A percentile compares a stretch with the other conserved stretches of the same genome.
Evolutionary conservation across 257 asterid species (phyloP).

Genomic region (Solanum etuberosum): DNA sequence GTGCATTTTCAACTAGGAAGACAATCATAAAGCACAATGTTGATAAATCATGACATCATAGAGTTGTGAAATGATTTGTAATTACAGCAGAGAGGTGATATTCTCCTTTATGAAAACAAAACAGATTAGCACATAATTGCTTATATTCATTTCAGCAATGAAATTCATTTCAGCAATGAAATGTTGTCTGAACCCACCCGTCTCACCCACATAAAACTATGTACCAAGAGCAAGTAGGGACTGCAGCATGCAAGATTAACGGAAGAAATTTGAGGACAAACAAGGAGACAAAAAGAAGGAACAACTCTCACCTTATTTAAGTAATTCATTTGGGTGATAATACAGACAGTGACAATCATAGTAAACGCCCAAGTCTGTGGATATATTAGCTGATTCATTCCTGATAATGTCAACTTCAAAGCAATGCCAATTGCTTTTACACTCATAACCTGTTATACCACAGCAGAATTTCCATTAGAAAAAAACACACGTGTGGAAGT

Average conservation of each 20-base stretch:
- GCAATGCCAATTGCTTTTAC: conserved; percentile 95
- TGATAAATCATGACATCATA: neutral
- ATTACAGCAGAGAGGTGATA: neutral
- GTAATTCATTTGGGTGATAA: conserved; percentile 87
- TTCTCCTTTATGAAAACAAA: neutral
- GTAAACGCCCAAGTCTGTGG: conserved; percentile 93
- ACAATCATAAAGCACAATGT: neutral
- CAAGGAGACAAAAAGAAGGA: neutral
- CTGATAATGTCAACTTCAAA: conserved; percentile 80
- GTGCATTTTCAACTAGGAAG: neutral
- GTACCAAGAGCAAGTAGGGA: neutral
- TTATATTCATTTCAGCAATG: neutral
- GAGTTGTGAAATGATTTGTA: neutral
- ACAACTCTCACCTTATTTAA: conserved; percentile 55
- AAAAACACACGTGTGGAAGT: neutral
- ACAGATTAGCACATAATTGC: neutral
- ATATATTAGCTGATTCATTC: conserved; percentile 77
- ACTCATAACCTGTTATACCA: conserved; percentile 76
- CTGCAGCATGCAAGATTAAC: neutral
- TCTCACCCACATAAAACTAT: neutral
- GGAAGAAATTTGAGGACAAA: neutral
- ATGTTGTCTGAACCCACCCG: neutral
- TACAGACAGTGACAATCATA: conserved; percentile 55
- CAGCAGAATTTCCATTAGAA: neutral
- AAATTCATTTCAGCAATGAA: neutral